Conservation (phyloP, 768 basidiomycete genomes). For the Boletus rubescentipes region DNA sequence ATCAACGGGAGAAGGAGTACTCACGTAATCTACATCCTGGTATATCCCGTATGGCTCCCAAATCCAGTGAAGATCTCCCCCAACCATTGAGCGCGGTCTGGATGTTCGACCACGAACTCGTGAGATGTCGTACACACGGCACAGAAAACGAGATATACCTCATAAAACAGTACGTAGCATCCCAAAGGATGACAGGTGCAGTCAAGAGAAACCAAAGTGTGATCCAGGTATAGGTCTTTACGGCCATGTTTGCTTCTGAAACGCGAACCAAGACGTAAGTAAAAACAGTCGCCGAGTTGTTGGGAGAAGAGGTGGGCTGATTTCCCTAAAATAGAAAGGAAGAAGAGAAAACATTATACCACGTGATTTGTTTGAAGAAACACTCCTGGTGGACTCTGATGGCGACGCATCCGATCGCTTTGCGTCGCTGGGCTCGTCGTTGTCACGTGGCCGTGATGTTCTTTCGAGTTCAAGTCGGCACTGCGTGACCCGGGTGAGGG, state of each 20-base stretch:
- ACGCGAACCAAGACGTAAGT: too few relatives aligned
- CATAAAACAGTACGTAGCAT: conserved; percentile 78
- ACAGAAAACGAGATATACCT: conserved; percentile 41
- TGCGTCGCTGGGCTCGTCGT: neutral
- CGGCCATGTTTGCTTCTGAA: conserved; percentile 37
- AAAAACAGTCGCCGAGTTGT: too few relatives aligned
- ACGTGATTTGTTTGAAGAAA: conserved; percentile 4
- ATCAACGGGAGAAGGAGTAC: conserved; percentile 7
- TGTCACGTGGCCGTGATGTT: neutral
- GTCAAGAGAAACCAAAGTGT: conserved; percentile 65
- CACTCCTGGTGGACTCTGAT: neutral
- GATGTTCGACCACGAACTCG: neutral
- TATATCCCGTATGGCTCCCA: conserved; percentile 84
- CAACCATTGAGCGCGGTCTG: conserved; percentile 83
- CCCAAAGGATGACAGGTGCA: conserved; percentile 64
- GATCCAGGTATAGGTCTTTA: conserved; percentile 56
- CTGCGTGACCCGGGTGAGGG: neutral
- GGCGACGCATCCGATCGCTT: neutral
- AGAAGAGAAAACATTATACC: neutral
- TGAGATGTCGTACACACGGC: neutral
- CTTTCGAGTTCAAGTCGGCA: neutral
- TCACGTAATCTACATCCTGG: conserved; percentile 56
- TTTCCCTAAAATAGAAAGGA: neutral
- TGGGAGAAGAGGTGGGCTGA: neutral
- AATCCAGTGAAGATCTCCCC: conserved; percentile 89